Conservation (phyloP, 1,139 yeast species). For the Pichia sp. region DNA sequence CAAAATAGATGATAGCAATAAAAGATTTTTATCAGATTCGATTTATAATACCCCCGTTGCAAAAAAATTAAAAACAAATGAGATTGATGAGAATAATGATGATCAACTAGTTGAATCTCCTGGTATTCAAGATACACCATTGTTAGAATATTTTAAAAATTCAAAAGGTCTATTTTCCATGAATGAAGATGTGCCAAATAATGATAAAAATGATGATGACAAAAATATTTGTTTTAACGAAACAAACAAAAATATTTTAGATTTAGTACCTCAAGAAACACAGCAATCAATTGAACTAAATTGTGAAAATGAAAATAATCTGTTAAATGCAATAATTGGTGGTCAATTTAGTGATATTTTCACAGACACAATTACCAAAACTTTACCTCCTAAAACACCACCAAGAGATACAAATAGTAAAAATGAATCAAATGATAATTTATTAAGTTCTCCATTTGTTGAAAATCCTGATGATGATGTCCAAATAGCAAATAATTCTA, state of each 20-base stretch:
- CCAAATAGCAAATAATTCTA: not conserved
- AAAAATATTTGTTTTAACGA: no score
- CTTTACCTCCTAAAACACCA: conserved; percentile 8
- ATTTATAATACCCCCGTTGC: conserved; percentile 9
- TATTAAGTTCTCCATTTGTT: conserved; percentile 43
- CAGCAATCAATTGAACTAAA: not conserved
- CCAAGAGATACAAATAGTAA: not conserved
- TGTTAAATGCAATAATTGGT: conserved; percentile 27
- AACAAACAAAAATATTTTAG: no score
- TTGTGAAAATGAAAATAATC: conserved; percentile 4
- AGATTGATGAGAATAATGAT: not conserved
- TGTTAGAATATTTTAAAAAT: conserved; percentile 12
- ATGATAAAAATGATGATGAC: not conserved
- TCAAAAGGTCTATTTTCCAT: conserved; percentile 10
- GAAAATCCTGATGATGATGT: conserved; percentile 32
- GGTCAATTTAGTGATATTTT: conserved; percentile 44
- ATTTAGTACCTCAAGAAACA: not conserved
- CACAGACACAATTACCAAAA: conserved; percentile 40
- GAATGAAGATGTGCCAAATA: conserved; percentile 2
- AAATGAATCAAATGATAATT: conserved; percentile 17
- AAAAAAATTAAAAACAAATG: conserved; percentile 5
- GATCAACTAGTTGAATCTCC: not conserved
- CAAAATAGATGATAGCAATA: not conserved
- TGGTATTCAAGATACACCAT: conserved; percentile 11
- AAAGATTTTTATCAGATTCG: not conserved